Evolutionary conservation across 192 early-diverging fungal species (phyloP).

Genomic region (Entomortierella parvispora): DNA sequence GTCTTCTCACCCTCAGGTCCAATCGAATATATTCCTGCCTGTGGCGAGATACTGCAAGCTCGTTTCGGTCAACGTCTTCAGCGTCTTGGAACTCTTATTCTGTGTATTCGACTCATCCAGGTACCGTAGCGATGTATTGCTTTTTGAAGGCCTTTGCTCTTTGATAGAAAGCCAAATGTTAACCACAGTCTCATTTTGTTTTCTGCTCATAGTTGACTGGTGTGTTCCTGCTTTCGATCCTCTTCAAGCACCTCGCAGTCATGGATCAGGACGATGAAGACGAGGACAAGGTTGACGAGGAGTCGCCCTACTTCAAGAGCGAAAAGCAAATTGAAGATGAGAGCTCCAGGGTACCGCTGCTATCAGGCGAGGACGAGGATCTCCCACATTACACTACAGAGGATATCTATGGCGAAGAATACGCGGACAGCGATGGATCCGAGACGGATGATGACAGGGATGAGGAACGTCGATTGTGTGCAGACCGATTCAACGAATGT

Average conservation of each 20-base stretch:
- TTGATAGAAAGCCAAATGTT: too few species aligned
- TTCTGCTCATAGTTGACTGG: slow-evolving; percentile 22
- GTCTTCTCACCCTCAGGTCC: neutral
- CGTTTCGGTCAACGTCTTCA: slow-evolving; percentile 19
- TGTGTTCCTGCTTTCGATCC: slow-evolving; percentile 20
- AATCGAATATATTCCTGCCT: slow-evolving; percentile 2
- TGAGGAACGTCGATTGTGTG: too few species aligned
- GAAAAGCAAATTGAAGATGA: slow-evolving; percentile 29
- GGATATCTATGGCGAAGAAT: slow-evolving; percentile 6
- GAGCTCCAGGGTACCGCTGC: slow-evolving; percentile 13
- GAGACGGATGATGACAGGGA: neutral
- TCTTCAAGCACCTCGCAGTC: slow-evolving; percentile 26
- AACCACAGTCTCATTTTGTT: too few species aligned
- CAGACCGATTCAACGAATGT: too few species aligned
- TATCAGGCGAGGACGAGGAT: slow-evolving; percentile 14
- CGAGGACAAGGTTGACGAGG: slow-evolving; percentile 14
- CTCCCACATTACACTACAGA: slow-evolving; percentile 19
- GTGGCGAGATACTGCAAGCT: slow-evolving; percentile 16
- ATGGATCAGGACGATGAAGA: slow-evolving; percentile 5
- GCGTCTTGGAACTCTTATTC: slow-evolving; percentile 6
- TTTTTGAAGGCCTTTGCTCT: too few species aligned
- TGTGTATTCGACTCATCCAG: slow-evolving; percentile 28
- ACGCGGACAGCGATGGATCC: neutral
- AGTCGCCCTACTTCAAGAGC: slow-evolving; percentile 16
- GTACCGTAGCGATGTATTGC: neutral